These are phyloP conservation scores for Triadica sebifera DNA, from an alignment of 345 rosid species.

Conservation along the genomic window DNA sequence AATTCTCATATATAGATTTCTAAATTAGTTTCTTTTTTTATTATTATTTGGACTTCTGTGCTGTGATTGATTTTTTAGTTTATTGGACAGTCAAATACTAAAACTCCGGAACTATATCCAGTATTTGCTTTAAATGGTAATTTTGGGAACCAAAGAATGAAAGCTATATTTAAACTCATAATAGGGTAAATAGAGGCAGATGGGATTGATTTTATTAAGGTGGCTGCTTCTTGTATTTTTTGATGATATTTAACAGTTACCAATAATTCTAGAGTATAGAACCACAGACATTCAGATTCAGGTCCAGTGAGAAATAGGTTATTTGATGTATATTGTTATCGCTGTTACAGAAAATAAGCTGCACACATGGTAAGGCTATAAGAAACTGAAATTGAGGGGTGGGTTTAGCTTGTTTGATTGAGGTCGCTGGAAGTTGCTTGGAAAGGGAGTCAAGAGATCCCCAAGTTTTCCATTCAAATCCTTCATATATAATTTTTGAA, in stretches of 20 bases:
- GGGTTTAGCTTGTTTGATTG: not conserved
- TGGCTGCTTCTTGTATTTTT: not conserved
- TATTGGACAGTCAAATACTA: not conserved
- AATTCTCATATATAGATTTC: not conserved
- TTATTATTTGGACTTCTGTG: not conserved
- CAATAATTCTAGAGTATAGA: not conserved
- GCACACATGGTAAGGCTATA: not conserved
- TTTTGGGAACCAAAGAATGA: not conserved
- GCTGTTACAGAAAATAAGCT: not conserved
- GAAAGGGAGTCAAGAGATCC: not conserved
- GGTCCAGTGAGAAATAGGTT: not conserved
- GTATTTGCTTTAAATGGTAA: not conserved
- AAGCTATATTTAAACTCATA: not conserved
- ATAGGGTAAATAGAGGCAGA: not conserved
- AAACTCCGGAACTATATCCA: not conserved
- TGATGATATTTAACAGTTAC: not conserved
- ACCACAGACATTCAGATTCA: not conserved
- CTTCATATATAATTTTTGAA: not conserved
- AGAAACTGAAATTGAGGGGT: not conserved
- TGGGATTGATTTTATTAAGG: not conserved
- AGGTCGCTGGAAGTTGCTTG: not conserved
- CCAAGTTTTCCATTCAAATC: not conserved
- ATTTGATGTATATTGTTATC: not conserved
- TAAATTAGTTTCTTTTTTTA: not conserved
- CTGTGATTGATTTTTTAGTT: not conserved